phyloP scores from a whole-genome alignment of 768 basidiomycete genomes.

The Pleurotus citrinopileatus region DNA sequence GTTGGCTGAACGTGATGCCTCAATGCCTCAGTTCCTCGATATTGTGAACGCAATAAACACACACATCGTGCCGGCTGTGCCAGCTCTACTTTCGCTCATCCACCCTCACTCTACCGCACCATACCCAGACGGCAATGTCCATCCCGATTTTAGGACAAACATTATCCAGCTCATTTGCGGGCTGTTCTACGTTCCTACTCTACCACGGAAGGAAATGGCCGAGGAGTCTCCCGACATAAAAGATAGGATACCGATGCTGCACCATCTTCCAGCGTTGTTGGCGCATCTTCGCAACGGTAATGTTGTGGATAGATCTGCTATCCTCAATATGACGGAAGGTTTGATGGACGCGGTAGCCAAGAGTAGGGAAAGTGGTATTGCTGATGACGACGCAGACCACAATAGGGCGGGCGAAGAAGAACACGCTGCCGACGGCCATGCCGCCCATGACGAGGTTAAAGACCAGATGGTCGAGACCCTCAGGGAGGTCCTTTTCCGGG shows the following conservation, averaged over 20 bases:
- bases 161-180: not conserved
- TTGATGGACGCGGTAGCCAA: not conserved
- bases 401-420: not conserved
- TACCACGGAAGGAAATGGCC: not conserved
- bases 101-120: not conserved
- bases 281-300: slow-evolving; percentile 9
- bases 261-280: slow-evolving; percentile 11
- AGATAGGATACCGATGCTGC: slow-evolving; percentile 1
- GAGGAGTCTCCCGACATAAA: not conserved
- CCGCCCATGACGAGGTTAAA: not conserved
- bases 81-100: not conserved
- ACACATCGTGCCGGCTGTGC: not conserved
- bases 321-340: slow-evolving; percentile 9
- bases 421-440: not conserved
- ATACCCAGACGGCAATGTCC: not conserved
- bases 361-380: not conserved
- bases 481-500: slow-evolving; percentile 3
- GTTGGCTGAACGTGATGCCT: not conserved
- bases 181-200: not conserved
- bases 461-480: slow-evolving; percentile 7
- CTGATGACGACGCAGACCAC: not conserved
- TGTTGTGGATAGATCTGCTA: slow-evolving; percentile 8
- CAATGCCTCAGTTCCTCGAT: not conserved
- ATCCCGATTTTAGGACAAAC: not conserved
- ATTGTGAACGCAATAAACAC: not conserved